phyloP scores from a whole-genome alignment of 495 filamentous ascomycete genomes.

The Penicillium nucicola region DNA sequence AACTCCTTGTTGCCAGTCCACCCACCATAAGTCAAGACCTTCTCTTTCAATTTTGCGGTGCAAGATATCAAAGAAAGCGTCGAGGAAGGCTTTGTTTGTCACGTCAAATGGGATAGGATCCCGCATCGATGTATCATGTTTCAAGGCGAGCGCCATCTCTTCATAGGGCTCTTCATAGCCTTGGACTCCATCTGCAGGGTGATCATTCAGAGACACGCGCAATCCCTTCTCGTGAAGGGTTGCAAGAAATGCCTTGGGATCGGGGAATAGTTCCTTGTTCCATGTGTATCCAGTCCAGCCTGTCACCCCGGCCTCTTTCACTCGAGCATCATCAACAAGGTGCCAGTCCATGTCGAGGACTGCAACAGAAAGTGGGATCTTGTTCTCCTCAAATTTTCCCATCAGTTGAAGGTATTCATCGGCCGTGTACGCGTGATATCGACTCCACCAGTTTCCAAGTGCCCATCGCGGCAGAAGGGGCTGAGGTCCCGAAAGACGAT shows the following conservation, averaged over 20 bases:
- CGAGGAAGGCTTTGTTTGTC: constrained; percentile 41
- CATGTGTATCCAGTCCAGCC: constrained; percentile 63
- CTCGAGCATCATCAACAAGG: constrained; percentile 39
- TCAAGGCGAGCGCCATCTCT: constrained; percentile 45
- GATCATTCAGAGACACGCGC: constrained; percentile 53
- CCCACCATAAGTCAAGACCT: constrained; percentile 59
- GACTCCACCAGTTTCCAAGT: constrained; percentile 63
- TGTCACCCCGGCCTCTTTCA: constrained; percentile 30
- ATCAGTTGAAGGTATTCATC: constrained; percentile 52
- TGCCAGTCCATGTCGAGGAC: constrained; percentile 67
- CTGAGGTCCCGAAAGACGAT: constrained; percentile 52
- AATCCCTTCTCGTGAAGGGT: constrained; percentile 43
- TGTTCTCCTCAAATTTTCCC: constrained; percentile 41
- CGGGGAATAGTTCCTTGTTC: constrained; percentile 53
- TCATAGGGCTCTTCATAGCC: constrained; percentile 50
- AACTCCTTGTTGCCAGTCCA: constrained; percentile 61
- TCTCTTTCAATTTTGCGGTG: constrained; percentile 47
- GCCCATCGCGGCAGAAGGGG: constrained; percentile 54
- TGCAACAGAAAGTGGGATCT: constrained; percentile 52
- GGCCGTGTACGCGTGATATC: constrained; percentile 51
- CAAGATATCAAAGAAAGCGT: constrained; percentile 56
- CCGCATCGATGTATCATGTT: constrained; percentile 34
- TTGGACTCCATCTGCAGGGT: constrained; percentile 54
- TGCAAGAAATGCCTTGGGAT: constrained; percentile 41
- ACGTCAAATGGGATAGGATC: constrained; percentile 12